Evolutionary conservation across 352 stramenopile species (phyloP), one percentile per base, ranked within the genome.

Genomic region (Phytopythium sindhum): DNA sequence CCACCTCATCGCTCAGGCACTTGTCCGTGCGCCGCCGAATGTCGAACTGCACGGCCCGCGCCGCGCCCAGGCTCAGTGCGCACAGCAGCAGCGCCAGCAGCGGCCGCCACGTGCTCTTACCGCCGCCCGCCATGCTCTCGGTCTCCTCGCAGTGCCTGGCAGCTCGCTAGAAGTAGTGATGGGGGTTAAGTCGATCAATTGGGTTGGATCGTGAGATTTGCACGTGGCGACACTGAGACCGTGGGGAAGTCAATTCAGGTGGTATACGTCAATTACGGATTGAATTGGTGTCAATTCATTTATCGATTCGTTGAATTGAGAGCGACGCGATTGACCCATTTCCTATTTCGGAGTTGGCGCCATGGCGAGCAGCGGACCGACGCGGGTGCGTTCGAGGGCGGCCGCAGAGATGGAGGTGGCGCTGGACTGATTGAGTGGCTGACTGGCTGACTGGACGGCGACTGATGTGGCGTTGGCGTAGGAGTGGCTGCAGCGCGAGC

Each of bases 1-100:
- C 80, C 52, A 95, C 82, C 51, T 95, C 85, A 52, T 95, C 87
- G 64, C 85, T 95, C 58, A 95, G 69, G 61, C 87, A 95, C 72
- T 95, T 95, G 60, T 95, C 81, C 3, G 69, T 63, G 54, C 72
- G 81, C 12, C 75, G 76, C 0, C 74, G 79, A 28, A 95, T 70
- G 65, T 94, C 85, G 60, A 95, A 95, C 65, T 93, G 84, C 65
- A 95, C 84, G 29, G 72, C 84, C 10, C 75, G 3, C n/a, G 71
- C 31, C 31, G 60, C 68, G 14, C 65, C 23, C 42, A 60, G 60
- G 56, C 65, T 61, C 26, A 81, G 47, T 1, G 66, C 65, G 33
- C 74, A 55, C 39, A 89, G 64, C 66, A 83, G 57, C 57, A 72
- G 51, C 66, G 77, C 35, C 48, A 77, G 45, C 45, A 69, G 51